Base-by-base conservation (phyloP, 805 yeast genomes). In the Candida pini region DNA sequence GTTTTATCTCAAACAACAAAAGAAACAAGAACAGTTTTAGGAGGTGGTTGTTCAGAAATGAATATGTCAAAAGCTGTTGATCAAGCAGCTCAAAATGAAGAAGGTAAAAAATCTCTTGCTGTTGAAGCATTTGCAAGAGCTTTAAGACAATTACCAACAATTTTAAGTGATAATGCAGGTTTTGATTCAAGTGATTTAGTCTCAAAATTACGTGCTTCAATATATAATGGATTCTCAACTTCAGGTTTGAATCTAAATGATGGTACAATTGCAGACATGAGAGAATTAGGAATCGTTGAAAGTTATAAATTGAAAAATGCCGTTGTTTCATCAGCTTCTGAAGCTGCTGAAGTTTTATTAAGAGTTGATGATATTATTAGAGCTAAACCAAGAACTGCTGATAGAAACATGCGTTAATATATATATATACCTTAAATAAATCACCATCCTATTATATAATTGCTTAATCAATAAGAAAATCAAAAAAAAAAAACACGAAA, bases 21-120 rank as follows among this genome's bases (percentile, higher is more conserved):
- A 46, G 95, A 87, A 52, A 85, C 97, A 6, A 78, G 90, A 59
- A 88, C 96, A 6, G 88, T 88, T 29, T 71, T 87, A 31, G 97
- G 97, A 28, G 97, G 96, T 44, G 97, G 97, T 18, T 86, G 95
- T 52, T 79, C 95, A 1, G 81, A 74, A 65, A 82, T 56, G 95
- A 82, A 86, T 50, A 92, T 92, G 98, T 83, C 97, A 13, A 86
- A 84, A 61, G 97, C 97, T 9, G 97, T 89, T 24, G 96, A 89
- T 47, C 85, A 80, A 41, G 81, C 77, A 21, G 96, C 97, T 13
- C 94, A 89, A 53, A 87, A 84, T 54, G 89, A 82, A 49, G 81
- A 83, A 21, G 97, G 97, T 48, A 92, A 92, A 66, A 86, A 84
- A 54, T 81, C 96, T 2, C 67, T 92, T 33, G 99, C 99, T 3